Percentiles rank a stretch among this genome's conserved stretches.
Conservation (phyloP, 2,329 filamentous ascomycete genomes). For the Paecilomyces fulvus region DNA sequence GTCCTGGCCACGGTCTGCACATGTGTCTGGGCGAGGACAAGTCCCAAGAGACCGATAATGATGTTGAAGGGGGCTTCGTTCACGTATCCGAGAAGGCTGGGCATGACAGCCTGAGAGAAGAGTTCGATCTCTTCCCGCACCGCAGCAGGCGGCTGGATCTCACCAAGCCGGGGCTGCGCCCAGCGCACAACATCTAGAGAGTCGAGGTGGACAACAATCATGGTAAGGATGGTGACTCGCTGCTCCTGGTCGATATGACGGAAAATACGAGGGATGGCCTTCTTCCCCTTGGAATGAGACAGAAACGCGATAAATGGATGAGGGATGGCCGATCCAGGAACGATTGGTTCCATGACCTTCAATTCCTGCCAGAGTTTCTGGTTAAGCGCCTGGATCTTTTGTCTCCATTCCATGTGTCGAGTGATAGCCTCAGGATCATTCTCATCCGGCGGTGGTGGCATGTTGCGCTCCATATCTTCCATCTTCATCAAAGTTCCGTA, state of each 20-base stretch:
- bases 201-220: conserved; percentile 91
- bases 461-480: conserved; percentile 80
- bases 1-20: conserved; percentile 78
- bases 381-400: conserved; percentile 62
- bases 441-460: conserved; percentile 60
- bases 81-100: conserved; percentile 79
- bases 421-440: conserved; percentile 62
- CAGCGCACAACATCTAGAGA: conserved; percentile 80
- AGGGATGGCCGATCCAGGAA: conserved; percentile 54
- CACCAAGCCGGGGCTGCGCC: conserved; percentile 64
- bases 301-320: conserved; percentile 97
- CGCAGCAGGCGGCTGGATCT: conserved; percentile 62
- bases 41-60: conserved; percentile 77
- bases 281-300: conserved; percentile 92
- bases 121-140: conserved; percentile 89
- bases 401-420: conserved; percentile 71
- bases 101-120: conserved; percentile 82
- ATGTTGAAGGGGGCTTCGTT: conserved; percentile 86
- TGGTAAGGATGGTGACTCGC: conserved; percentile 83
- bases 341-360: conserved; percentile 89
- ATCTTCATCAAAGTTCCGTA: conserved; percentile 86
- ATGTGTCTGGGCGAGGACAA: conserved; percentile 74
- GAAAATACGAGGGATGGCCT: conserved; percentile 89
- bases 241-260: conserved; percentile 87
- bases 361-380: conserved; percentile 74